phyloP scores from a whole-genome alignment of 257 asterid species.

The Paraleonurus japonicus region DNA sequence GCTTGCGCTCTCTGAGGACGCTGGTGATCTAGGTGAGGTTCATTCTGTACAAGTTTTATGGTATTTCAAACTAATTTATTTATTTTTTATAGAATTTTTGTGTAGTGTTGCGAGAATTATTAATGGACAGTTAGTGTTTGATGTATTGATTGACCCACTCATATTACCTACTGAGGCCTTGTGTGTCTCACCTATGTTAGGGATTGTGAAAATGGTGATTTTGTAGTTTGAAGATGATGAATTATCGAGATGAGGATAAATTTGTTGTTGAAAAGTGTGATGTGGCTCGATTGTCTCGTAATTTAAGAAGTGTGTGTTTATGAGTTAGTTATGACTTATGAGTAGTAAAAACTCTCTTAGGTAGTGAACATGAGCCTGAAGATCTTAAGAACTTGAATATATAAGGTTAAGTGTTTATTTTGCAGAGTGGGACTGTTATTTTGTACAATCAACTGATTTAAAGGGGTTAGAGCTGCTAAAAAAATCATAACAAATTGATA shows the following conservation, averaged over 20 bases:
- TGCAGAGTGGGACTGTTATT: background rate
- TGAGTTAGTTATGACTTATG: background rate
- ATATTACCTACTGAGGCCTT: background rate
- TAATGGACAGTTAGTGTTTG: background rate
- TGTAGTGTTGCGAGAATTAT: background rate
- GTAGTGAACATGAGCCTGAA: background rate
- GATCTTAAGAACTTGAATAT: background rate
- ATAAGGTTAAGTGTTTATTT: background rate
- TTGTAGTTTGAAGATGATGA: background rate
- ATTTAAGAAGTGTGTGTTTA: background rate
- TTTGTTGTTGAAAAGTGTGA: background rate
- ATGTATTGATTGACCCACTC: background rate
- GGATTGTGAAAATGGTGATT: background rate
- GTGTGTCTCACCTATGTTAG: background rate
- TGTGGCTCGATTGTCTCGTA: background rate
- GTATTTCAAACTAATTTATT: background rate
- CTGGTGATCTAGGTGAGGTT: conserved; percentile 73
- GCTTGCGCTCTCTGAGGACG: conserved; percentile 94
- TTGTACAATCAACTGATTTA: background rate
- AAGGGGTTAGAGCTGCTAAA: background rate
- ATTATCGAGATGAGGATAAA: background rate
- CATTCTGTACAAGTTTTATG: background rate
- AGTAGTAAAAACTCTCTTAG: background rate
- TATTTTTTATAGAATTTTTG: background rate
- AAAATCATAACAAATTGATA: background rate